Evolutionary conservation across 2,329 filamentous ascomycete species (phyloP).

Genomic region (Talaromyces sp.): DNA sequence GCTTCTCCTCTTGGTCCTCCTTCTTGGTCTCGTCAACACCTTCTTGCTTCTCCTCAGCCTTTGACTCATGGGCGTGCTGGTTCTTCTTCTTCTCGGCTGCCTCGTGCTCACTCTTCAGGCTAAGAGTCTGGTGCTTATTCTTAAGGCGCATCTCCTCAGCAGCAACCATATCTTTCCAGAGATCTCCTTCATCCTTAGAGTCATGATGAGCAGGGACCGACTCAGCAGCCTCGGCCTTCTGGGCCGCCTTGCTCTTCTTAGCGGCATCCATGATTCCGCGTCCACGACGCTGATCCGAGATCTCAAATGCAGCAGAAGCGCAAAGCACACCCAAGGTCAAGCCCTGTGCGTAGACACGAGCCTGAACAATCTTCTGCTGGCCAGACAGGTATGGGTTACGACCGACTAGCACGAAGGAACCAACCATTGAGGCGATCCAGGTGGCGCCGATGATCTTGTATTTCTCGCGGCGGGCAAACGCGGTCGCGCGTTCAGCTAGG

Average conservation of each 20-base stretch:
- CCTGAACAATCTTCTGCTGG: constrained; percentile 88
- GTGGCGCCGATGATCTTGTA: constrained; percentile 82
- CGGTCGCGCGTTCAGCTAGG: constrained; percentile 62
- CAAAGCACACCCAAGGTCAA: constrained; percentile 83
- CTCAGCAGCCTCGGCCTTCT: constrained; percentile 78
- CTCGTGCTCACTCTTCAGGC: constrained; percentile 28
- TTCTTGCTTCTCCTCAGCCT: constrained; percentile 18
- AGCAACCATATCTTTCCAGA: constrained; percentile 71
- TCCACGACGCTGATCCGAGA: constrained; percentile 74
- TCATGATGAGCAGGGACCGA: constrained; percentile 79
- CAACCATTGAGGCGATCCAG: constrained; percentile 79
- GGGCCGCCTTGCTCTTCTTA: constrained; percentile 72
- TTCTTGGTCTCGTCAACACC: constrained; percentile 14
- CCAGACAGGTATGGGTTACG: constrained; percentile 74
- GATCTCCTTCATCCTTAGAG: constrained; percentile 74
- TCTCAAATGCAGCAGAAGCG: constrained; percentile 80
- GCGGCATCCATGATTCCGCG: constrained; percentile 51
- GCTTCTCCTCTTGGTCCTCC: constrained; percentile 22
- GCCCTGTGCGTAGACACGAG: constrained; percentile 90
- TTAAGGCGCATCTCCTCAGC: constrained; percentile 51
- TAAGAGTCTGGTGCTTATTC: constrained; percentile 42
- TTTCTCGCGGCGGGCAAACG: constrained; percentile 77
- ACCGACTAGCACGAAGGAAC: constrained; percentile 74
- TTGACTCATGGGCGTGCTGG: constrained; percentile 20
- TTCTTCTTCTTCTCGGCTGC: constrained; percentile 16